Evolutionary conservation across 768 basidiomycete genomes (phyloP).

Genomic region (Panaeolus papilionaceus): DNA sequence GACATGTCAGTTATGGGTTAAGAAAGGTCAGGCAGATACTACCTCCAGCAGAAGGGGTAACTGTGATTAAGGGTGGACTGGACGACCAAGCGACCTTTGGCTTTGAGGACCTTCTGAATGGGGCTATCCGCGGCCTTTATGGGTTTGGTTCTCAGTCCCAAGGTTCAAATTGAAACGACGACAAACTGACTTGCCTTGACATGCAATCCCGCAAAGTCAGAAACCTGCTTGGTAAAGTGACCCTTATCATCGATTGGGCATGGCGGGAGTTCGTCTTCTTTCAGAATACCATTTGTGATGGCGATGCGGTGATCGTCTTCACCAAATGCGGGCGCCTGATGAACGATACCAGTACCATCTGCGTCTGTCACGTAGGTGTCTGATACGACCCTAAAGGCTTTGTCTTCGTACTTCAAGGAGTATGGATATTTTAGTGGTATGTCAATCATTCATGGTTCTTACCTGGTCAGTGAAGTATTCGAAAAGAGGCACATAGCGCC

Average conservation of each 20-base stretch:
- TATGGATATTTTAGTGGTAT: neutral
- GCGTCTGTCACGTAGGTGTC: conserved; percentile 94
- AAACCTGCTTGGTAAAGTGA: conserved; percentile 85
- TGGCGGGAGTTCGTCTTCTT: conserved; percentile 91
- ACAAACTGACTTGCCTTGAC: conserved; percentile 70
- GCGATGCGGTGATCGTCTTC: conserved; percentile 98
- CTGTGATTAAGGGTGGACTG: conserved; percentile 88
- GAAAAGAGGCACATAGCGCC: conserved; percentile 94
- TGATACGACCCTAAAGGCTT: conserved; percentile 86
- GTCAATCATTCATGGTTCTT: conserved; percentile 13
- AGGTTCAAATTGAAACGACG: neutral
- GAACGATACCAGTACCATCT: conserved; percentile 97
- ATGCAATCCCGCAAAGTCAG: conserved; percentile 87
- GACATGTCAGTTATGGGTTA: neutral
- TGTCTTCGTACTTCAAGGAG: conserved; percentile 79
- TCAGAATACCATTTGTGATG: conserved; percentile 82
- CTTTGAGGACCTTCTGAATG: conserved; percentile 90
- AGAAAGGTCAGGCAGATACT: conserved; percentile 18
- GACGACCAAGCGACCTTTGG: conserved; percentile 85
- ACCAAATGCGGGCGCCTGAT: conserved; percentile 98
- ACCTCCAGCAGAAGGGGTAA: conserved; percentile 99
- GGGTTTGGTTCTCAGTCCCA: conserved; percentile 8
- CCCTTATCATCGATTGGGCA: conserved; percentile 95
- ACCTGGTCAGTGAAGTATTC: conserved; percentile 97
- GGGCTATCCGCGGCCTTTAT: conserved; percentile 90